Evolutionary conservation across 73 alveolate species (phyloP), one percentile per base, ranked within the genome.

Genomic region (Symbiodinium pilosum): DNA sequence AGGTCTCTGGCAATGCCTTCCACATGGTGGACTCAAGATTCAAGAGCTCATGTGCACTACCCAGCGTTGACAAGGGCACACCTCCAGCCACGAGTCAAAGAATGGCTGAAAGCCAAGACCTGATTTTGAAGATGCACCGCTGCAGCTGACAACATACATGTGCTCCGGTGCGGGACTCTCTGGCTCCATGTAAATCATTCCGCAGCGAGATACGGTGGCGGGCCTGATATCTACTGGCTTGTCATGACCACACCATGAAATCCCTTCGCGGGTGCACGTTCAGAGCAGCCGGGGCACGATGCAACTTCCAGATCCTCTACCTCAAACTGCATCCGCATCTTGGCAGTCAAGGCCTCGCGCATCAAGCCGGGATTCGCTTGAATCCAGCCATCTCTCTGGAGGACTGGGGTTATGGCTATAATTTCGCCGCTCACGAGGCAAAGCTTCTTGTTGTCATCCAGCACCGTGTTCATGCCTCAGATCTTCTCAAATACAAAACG

Each of bases 131-230:
- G n/a, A n/a, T n/a, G n/a, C n/a, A n/a, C n/a, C n/a, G n/a, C n/a
- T n/a, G n/a, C n/a, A n/a, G n/a, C n/a, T n/a, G n/a, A n/a, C n/a
- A n/a, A n/a, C n/a, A n/a, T n/a, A n/a, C n/a, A n/a, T n/a, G n/a
- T n/a, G 14, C 14, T 6, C 59, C 6, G 59, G 59, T 47, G 6
- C 59, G 36, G 11, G 47, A 43, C 98, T 93, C 85, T 99, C 99
- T 8, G 99, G 99, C 59, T 99, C 99, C 99, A 99, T 99, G 99
- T 99, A 99, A 93, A 99, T 99, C 99, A 99, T 99, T 43, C 99
- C 99, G 91, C 99, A 99, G 73, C 99, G 99, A 71, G 99, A 99
- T 24, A 99, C 99, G 28, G 99, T 99, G 24, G 99, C 99, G 18
- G 97, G 97, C 97, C 97, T 89, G 16, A 42, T 54, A 34, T 16